Base-by-base conservation (phyloP, 768 basidiomycete genomes). In the Melanogaster broomeanus region DNA sequence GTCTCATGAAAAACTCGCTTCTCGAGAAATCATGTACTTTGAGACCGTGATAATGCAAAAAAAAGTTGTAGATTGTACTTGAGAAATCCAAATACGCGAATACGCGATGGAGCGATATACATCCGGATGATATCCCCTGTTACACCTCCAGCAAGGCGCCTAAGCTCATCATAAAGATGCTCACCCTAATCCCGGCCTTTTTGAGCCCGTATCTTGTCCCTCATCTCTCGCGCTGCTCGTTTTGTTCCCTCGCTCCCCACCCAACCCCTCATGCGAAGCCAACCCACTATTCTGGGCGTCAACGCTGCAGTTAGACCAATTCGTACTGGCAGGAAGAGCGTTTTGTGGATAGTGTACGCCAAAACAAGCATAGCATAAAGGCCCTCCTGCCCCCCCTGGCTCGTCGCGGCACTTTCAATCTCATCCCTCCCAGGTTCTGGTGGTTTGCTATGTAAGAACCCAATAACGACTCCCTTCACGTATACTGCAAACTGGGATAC, bases 321-420 rank as follows among this genome's bases (percentile, higher is more conserved):
- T 35, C 97, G 77, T 21, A 99, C 69, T 9, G 97, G 97, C 19
- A 98, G 66, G 64, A 98, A 90, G 2, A 93, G 63, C 0, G 92
- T 96, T 74, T 99, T 99, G 81, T 99, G 97, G 46, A 99, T 83
- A 18, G 90, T 88, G 70, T 95, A 99, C 4, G 97, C 96, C 60
- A 98, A 75, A 0, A 92, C 82, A 24, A 97, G 71, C 84, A 97
- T 95, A 24, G 96, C 93, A 69, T 92, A 95, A 16, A 97, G 73
- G 15, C 90, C 85, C 65, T 90, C 88, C 8, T 84, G 79, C 2
- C 85, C 80, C 2, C 68, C 67, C 39, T 54, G 52, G 46, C 58
- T 52, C 31, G 68, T 56, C 3, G 65, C 65, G 12, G 72, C 61
- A 48, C 59, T 65, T 19, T 88, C 84, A 44, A 81, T 70, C 60